These are phyloP conservation scores for Achlya hypogyna DNA, from an alignment of 352 stramenopile species.

Conservation along the genomic window DNA sequence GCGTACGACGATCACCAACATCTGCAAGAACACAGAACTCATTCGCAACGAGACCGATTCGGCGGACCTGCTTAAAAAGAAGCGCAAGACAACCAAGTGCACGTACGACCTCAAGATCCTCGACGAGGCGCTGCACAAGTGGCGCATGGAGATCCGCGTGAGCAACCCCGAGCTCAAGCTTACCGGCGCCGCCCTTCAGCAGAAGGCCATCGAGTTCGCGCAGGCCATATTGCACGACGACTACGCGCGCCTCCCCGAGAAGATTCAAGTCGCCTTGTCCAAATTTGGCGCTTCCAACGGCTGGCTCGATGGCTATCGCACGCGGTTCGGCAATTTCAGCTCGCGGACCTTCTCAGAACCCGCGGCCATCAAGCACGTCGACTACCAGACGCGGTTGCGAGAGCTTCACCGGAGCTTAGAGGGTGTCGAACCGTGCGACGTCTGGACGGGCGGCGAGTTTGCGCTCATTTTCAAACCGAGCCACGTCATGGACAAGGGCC, in stretches of 20 bases:
- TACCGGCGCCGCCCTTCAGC: slow-evolving; percentile 69
- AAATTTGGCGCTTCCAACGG: slow-evolving; percentile 79
- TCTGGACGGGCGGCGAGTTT: slow-evolving; percentile 75
- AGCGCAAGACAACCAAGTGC: slow-evolving; percentile 79
- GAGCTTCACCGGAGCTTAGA: slow-evolving; percentile 65
- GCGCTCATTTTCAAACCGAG: slow-evolving; percentile 47
- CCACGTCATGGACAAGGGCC: slow-evolving; percentile 24
- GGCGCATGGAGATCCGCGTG: slow-evolving; percentile 78
- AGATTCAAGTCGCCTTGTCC: slow-evolving; percentile 54
- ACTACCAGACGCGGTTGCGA: slow-evolving; percentile 74
- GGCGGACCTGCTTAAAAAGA: slow-evolving; percentile 76
- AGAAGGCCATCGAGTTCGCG: slow-evolving; percentile 78
- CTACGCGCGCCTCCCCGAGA: slow-evolving; percentile 56
- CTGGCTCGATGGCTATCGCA: slow-evolving; percentile 80
- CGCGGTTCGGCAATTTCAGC: slow-evolving; percentile 72
- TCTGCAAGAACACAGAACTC: slow-evolving; percentile 71
- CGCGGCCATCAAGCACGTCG: slow-evolving; percentile 75
- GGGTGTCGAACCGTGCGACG: slow-evolving; percentile 56
- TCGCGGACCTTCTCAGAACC: slow-evolving; percentile 34
- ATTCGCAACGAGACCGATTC: slow-evolving; percentile 82
- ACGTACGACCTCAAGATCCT: slow-evolving; percentile 72
- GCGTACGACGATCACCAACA: slow-evolving; percentile 80
- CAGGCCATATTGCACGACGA: slow-evolving; percentile 64
- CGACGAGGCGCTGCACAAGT: slow-evolving; percentile 81
- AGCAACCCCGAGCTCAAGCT: slow-evolving; percentile 69